These are phyloP conservation scores for Trebouxiophyceae sp. DNA, from an alignment of 163 green algal species.

Conservation along the genomic window DNA sequence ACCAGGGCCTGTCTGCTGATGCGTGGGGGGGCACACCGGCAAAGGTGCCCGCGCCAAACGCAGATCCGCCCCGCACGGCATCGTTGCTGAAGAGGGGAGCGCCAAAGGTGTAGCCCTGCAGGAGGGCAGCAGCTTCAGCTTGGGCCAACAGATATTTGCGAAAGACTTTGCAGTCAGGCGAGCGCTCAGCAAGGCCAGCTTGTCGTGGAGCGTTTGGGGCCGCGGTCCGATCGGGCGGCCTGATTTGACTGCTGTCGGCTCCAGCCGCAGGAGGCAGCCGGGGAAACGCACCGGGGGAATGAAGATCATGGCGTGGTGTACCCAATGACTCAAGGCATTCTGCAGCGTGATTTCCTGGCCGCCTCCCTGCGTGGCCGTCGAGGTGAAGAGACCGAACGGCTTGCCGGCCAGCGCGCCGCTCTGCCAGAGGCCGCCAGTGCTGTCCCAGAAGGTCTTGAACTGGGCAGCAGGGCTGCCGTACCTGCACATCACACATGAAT, in stretches of 20 bases:
- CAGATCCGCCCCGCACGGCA: conserved; percentile 52
- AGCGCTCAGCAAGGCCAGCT: not conserved
- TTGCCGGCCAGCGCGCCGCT: conserved; percentile 69
- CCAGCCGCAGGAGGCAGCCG: too few relatives aligned
- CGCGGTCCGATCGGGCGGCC: too few relatives aligned
- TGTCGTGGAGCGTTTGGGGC: not conserved
- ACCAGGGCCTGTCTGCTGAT: not conserved
- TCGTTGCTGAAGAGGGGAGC: conserved; percentile 2
- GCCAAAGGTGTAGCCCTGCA: conserved; percentile 34
- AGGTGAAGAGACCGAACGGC: conserved; percentile 64
- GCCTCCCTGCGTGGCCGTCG: conserved; percentile 55
- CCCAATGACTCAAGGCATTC: conserved; percentile 53
- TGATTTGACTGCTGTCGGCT: too few relatives aligned
- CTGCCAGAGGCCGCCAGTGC: conserved; percentile 19
- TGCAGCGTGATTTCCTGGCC: conserved; percentile 31
- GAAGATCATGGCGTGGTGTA: conserved; percentile 90
- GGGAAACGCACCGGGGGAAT: conserved; percentile 36
- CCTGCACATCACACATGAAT: too few relatives aligned
- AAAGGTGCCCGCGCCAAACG: conserved; percentile 73
- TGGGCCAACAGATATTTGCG: not conserved
- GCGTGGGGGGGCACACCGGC: conserved; percentile 16
- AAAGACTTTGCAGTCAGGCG: not conserved
- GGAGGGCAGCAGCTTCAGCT: too few relatives aligned
- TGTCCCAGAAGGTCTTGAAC: conserved; percentile 47
- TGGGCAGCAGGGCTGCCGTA: conserved; percentile 62